Conservation (phyloP, 2,329 filamentous ascomycete genomes). For the Falciphora oryzae region DNA sequence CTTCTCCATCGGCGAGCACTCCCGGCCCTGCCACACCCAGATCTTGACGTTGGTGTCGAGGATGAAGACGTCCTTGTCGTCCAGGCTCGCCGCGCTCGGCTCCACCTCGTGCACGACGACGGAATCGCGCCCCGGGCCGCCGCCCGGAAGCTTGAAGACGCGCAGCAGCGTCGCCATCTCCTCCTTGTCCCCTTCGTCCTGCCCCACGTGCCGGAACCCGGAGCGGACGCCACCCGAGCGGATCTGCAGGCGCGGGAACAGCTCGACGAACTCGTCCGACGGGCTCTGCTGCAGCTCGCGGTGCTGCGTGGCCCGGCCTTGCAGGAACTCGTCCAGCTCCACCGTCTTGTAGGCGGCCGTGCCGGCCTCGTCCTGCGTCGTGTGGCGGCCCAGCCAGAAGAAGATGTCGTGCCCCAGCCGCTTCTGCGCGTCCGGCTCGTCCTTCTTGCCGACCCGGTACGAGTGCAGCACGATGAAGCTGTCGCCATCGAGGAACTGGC, state of each 20-base stretch:
- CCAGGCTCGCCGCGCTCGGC: constrained; percentile 54
- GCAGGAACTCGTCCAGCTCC: constrained; percentile 62
- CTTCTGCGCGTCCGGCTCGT: constrained; percentile 13
- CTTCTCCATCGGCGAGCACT: constrained; percentile 64
- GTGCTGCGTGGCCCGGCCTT: constrained; percentile 57
- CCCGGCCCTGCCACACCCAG: constrained; percentile 63
- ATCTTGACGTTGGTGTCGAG: constrained; percentile 59
- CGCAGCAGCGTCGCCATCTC: constrained; percentile 50
- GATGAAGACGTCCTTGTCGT: constrained; percentile 61
- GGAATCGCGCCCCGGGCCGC: constrained; percentile 38
- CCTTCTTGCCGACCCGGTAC: constrained; percentile 42
- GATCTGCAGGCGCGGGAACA: constrained; percentile 58
- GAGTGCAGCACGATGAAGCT: constrained; percentile 62
- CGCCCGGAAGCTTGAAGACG: constrained; percentile 54
- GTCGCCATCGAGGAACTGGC: constrained; percentile 61
- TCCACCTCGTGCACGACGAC: constrained; percentile 60
- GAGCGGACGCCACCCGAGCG: constrained; percentile 54
- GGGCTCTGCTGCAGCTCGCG: constrained; percentile 56
- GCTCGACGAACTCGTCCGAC: constrained; percentile 52
- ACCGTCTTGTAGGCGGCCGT: constrained; percentile 67
- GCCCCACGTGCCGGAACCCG: constrained; percentile 59
- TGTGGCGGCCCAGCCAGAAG: constrained; percentile 64
- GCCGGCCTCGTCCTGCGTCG: constrained; percentile 62
- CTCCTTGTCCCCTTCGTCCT: constrained; percentile 29
- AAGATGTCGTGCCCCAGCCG: constrained; percentile 56